A percentile compares a stretch with the other conserved stretches of the same genome.
phyloP scores from a whole-genome alignment of 208 protist genomes.

The Leishmania braziliensis region DNA sequence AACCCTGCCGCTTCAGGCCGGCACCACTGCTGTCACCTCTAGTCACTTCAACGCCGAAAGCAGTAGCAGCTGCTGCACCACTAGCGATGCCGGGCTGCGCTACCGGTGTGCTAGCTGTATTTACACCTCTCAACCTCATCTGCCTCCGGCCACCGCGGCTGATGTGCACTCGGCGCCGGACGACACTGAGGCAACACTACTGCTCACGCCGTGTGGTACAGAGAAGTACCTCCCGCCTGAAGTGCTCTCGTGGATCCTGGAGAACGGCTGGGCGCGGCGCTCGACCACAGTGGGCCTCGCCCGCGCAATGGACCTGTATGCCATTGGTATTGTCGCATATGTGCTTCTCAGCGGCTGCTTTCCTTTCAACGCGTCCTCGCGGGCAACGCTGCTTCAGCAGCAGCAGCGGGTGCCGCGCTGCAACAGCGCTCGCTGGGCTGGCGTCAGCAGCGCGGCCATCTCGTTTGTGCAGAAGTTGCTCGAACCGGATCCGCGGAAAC shows the following conservation, averaged over 20 bases:
- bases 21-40: neutral
- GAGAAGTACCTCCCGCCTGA: constrained; percentile 83
- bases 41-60: neutral
- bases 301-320: constrained; percentile 72
- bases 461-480: constrained; percentile 72
- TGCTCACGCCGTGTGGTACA: constrained; percentile 76
- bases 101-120: neutral
- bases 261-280: constrained; percentile 44
- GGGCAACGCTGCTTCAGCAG: constrained; percentile 64
- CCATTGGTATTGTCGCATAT: constrained; percentile 77
- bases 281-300: constrained; percentile 52
- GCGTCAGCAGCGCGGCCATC: constrained; percentile 63
- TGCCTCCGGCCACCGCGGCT: neutral
- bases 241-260: constrained; percentile 70
- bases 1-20: neutral
- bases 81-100: neutral
- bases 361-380: constrained; percentile 73
- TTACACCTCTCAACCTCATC: neutral
- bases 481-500: constrained; percentile 56
- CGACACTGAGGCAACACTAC: constrained; percentile 42
- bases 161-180: constrained; percentile 6
- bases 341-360: constrained; percentile 86
- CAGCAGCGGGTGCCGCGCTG: constrained; percentile 67
- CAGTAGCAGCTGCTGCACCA: neutral
- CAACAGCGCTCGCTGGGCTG: constrained; percentile 61